These are phyloP conservation scores for Entomortierella parvispora DNA, from an alignment of 192 early-diverging fungal species.

Conservation along the genomic window DNA sequence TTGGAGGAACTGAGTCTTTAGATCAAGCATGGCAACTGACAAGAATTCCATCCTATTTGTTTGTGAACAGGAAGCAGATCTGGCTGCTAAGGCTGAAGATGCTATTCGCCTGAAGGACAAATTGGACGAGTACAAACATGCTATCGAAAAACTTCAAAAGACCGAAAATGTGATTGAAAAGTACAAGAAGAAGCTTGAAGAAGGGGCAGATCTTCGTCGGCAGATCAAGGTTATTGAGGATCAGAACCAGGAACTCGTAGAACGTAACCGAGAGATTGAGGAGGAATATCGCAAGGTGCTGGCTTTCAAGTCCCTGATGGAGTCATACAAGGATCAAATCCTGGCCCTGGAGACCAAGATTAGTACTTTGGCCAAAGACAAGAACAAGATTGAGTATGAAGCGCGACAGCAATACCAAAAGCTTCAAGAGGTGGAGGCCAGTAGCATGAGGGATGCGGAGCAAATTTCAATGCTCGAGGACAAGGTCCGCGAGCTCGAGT, in stretches of 20 bases:
- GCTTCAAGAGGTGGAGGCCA: slow-evolving; percentile 69
- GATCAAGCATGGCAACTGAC: not conserved
- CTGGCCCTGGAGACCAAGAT: slow-evolving; percentile 78
- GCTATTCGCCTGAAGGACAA: slow-evolving; percentile 83
- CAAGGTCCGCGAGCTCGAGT: slow-evolving; percentile 82
- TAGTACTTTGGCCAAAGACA: slow-evolving; percentile 71
- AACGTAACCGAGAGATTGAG: slow-evolving; percentile 81
- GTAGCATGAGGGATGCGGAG: slow-evolving; percentile 76
- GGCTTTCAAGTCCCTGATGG: slow-evolving; percentile 83
- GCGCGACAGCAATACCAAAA: slow-evolving; percentile 68
- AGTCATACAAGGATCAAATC: slow-evolving; percentile 89
- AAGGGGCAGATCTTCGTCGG: slow-evolving; percentile 80
- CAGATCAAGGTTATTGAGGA: slow-evolving; percentile 85
- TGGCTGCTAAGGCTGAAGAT: slow-evolving; percentile 76
- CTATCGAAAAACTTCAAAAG: slow-evolving; percentile 92
- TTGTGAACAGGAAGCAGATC: slow-evolving; percentile 58
- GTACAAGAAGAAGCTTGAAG: slow-evolving; percentile 96
- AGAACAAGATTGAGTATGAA: slow-evolving; percentile 78
- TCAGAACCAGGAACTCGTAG: slow-evolving; percentile 73
- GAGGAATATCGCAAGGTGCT: slow-evolving; percentile 88
- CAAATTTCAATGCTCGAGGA: slow-evolving; percentile 84
- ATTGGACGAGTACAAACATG: slow-evolving; percentile 90
- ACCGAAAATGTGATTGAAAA: slow-evolving; percentile 95
- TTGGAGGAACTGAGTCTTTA: too few species aligned
- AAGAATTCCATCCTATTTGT: not conserved